phyloP scores from a whole-genome alignment of 306 rosid species.

The Cicer pinnatifidum region DNA sequence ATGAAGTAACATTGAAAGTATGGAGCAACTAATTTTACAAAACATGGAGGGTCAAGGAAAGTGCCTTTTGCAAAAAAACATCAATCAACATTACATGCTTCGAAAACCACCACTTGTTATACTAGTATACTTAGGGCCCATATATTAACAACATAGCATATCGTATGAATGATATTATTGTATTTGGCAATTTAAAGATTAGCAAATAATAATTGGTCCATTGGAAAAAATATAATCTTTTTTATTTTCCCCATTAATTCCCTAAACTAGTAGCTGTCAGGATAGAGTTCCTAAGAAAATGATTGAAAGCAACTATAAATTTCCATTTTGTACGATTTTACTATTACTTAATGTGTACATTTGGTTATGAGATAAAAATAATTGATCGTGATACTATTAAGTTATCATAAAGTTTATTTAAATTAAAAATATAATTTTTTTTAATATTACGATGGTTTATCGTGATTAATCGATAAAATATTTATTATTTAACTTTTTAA shows the following conservation, averaged over 20 bases:
- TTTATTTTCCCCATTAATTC: slow-evolving; percentile 16
- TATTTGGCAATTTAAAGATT: slow-evolving; percentile 25
- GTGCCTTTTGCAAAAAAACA: slow-evolving; percentile 36
- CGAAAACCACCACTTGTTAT: slow-evolving; percentile 14
- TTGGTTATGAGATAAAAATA: too few relatives aligned
- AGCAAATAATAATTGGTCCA: slow-evolving; percentile 28
- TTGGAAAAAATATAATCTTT: slow-evolving; percentile 8
- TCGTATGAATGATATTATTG: slow-evolving; percentile 19
- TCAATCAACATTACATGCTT: slow-evolving; percentile 35
- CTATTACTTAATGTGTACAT: too few relatives aligned
- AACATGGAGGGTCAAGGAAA: slow-evolving; percentile 42
- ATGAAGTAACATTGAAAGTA: slow-evolving; percentile 31
- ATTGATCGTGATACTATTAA: too few relatives aligned
- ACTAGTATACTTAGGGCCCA: slow-evolving; percentile 32
- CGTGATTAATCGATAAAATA: too few relatives aligned
- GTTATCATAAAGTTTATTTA: too few relatives aligned
- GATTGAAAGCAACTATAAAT: slow-evolving; percentile 38
- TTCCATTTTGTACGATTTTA: slow-evolving; percentile 15
- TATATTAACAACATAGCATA: slow-evolving; percentile 26
- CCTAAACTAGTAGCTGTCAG: slow-evolving; percentile 27
- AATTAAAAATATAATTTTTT: too few relatives aligned
- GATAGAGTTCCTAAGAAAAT: slow-evolving; percentile 23
- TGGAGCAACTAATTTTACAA: slow-evolving; percentile 38
- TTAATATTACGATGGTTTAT: too few relatives aligned
- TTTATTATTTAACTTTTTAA: too few relatives aligned